These are phyloP conservation scores for Termitomyces bulborhizus DNA, from an alignment of 768 basidiomycete species.

Conservation along the genomic window DNA sequence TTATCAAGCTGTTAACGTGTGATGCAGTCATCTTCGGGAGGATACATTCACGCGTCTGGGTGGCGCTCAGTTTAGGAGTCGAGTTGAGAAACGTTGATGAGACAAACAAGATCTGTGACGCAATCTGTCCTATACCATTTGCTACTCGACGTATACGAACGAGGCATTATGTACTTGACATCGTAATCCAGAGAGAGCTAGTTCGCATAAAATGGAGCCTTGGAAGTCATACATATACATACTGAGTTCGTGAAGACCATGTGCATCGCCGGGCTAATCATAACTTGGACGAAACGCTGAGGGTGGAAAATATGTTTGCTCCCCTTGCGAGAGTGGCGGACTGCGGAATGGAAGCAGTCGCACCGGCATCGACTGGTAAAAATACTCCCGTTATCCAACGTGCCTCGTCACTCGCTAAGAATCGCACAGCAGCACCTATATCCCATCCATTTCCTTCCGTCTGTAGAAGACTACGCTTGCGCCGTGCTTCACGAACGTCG, in stretches of 20 bases:
- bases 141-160: background rate
- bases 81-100: too few species aligned
- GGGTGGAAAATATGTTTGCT: constrained; percentile 6
- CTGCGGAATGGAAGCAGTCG: constrained; percentile 24
- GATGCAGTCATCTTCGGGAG: too few species aligned
- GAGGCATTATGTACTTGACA: background rate
- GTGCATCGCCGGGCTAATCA: background rate
- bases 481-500: constrained; percentile 29
- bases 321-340: constrained; percentile 1
- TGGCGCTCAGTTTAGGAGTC: too few species aligned
- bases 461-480: constrained; percentile 28
- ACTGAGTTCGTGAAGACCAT: background rate
- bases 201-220: background rate
- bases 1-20: too few species aligned
- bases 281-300: background rate
- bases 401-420: constrained; percentile 35
- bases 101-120: too few species aligned
- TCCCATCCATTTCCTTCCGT: constrained; percentile 42
- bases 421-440: constrained; percentile 30
- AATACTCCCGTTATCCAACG: constrained; percentile 37
- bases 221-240: background rate
- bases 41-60: too few species aligned
- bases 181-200: background rate
- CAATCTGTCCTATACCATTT: background rate
- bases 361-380: constrained; percentile 35